Percentiles rank a stretch among this genome's conserved stretches.
These are phyloP conservation scores for Psidium friedrichsthalianum DNA, from an alignment of 345 rosid species.

Conservation along the genomic window DNA sequence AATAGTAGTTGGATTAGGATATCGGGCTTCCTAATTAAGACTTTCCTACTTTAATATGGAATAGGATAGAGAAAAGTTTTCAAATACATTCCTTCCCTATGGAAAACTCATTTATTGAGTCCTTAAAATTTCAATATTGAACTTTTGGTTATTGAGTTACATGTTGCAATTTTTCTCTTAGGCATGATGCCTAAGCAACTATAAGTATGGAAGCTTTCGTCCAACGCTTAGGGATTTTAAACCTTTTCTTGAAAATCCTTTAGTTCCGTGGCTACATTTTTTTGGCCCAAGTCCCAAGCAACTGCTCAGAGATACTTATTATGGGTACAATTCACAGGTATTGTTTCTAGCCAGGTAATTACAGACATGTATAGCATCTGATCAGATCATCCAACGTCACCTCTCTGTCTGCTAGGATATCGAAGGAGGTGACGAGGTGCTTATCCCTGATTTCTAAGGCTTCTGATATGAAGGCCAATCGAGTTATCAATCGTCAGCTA, in stretches of 20 bases:
- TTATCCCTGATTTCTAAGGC: neutral
- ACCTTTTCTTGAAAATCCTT: neutral
- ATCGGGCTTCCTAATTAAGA: neutral
- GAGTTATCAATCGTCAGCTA: neutral
- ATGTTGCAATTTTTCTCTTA: neutral
- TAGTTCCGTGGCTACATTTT: neutral
- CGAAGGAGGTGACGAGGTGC: neutral
- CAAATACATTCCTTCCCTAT: neutral
- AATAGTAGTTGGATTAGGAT: neutral
- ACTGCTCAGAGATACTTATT: neutral
- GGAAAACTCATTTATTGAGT: neutral
- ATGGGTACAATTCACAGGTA: neutral
- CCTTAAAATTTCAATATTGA: neutral
- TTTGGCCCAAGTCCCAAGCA: neutral
- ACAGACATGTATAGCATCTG: neutral
- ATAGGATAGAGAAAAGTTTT: neutral
- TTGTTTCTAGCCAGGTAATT: neutral
- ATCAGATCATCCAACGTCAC: neutral
- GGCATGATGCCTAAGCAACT: neutral
- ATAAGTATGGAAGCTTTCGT: neutral
- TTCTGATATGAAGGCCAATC: neutral
- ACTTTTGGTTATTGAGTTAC: neutral
- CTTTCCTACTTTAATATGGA: neutral
- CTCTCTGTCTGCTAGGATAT: neutral
- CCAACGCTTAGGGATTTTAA: neutral